A percentile compares a stretch with the other conserved stretches of the same genome.
phyloP scores from a whole-genome alignment of 2,329 filamentous ascomycete species.

The Trichoderma koningii region DNA sequence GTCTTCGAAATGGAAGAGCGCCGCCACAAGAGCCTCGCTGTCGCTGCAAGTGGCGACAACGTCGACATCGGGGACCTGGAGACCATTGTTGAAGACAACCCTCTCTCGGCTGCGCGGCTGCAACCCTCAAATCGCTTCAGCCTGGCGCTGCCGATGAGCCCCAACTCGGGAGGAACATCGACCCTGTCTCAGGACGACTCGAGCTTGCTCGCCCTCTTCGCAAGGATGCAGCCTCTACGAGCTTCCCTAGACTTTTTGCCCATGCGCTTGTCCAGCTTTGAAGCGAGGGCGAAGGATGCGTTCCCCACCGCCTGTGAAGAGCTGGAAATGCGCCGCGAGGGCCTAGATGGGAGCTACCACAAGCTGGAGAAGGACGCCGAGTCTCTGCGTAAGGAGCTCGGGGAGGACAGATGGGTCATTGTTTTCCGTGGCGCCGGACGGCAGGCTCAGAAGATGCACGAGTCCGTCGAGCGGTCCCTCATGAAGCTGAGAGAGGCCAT shows the following conservation, averaged over 20 bases:
- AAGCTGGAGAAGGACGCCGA: conserved; percentile 90
- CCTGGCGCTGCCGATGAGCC: conserved; percentile 65
- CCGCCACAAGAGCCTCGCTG: conserved; percentile 75
- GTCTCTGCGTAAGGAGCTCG: conserved; percentile 82
- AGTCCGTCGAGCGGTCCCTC: conserved; percentile 87
- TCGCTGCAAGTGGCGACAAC: conserved; percentile 61
- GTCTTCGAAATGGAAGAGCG: conserved; percentile 99
- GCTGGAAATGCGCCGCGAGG: conserved; percentile 71
- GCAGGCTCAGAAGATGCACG: conserved; percentile 94
- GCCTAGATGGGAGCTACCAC: conserved; percentile 82
- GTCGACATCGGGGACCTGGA: conserved; percentile 86
- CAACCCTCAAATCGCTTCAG: conserved; percentile 67
- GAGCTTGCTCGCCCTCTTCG: conserved; percentile 84
- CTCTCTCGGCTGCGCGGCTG: conserved; percentile 55
- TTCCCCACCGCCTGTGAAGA: conserved; percentile 94
- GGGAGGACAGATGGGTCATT: conserved; percentile 93
- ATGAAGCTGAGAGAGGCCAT: conserved; percentile 78
- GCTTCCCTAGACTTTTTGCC: conserved; percentile 94
- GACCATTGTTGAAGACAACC: conserved; percentile 88
- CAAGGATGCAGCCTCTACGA: conserved; percentile 89
- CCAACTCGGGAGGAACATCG: conserved; percentile 59
- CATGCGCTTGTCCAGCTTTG: conserved; percentile 88
- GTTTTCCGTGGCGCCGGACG: conserved; percentile 91
- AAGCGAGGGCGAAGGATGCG: conserved; percentile 70
- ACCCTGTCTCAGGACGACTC: conserved; percentile 75